Percentiles rank a stretch among this genome's conserved stretches.
Conservation (phyloP, 768 basidiomycete genomes). For the Boletus fagicola region DNA sequence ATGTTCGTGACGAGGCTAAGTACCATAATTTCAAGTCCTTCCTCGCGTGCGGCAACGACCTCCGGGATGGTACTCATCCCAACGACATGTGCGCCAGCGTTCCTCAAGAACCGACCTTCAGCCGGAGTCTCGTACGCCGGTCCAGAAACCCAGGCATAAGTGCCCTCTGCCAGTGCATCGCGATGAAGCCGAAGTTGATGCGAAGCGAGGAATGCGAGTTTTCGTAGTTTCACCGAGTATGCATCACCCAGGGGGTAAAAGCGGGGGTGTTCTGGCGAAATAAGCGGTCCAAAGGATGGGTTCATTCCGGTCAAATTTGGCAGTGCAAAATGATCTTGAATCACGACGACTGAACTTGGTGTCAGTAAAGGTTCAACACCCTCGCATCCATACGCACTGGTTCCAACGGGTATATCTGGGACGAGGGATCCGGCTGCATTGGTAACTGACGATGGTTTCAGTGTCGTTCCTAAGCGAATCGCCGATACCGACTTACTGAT, state of each 20-base stretch:
- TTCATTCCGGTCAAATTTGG: conserved; percentile 77
- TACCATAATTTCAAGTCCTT: conserved; percentile 72
- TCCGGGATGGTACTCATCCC: conserved; percentile 95
- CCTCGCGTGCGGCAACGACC: conserved; percentile 76
- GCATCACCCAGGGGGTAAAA: conserved; percentile 86
- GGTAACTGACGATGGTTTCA: conserved; percentile 53
- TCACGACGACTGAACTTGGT: conserved; percentile 60
- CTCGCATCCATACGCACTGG: conserved; percentile 50
- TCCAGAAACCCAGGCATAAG: conserved; percentile 88
- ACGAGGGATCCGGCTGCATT: conserved; percentile 87
- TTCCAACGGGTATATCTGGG: conserved; percentile 70
- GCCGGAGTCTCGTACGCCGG: conserved; percentile 90
- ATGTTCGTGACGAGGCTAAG: conserved; percentile 84
- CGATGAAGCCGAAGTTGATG: conserved; percentile 53
- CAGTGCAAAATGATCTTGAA: conserved; percentile 82
- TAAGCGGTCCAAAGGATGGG: conserved; percentile 71
- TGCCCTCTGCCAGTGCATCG: conserved; percentile 70
- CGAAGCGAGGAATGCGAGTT: conserved; percentile 69
- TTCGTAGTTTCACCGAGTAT: conserved; percentile 71
- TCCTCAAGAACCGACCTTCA: conserved; percentile 74
- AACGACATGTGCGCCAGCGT: conserved; percentile 83
- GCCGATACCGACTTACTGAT: conserved; percentile 55
- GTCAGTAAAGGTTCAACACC: conserved; percentile 9
- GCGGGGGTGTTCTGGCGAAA: conserved; percentile 58
- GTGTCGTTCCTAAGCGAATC: background rate